Conservation (phyloP, 148 eudicot species). For the Arctostaphylos glauca region DNA sequence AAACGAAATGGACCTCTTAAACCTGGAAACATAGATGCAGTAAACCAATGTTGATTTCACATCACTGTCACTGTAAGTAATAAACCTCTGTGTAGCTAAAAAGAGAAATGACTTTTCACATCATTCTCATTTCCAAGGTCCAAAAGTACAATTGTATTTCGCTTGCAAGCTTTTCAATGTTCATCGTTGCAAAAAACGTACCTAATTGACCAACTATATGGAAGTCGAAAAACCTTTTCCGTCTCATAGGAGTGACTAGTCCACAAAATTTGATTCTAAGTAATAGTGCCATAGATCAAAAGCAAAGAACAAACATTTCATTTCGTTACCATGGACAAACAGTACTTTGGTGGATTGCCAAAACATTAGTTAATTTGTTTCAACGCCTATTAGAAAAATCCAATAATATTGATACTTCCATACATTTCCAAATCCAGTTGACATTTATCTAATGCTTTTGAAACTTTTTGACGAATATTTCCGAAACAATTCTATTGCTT, state of each 20-base stretch:
- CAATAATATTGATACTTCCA: not conserved
- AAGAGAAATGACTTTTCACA: constrained; percentile 9
- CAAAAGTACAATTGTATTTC: not conserved
- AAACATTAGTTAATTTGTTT: not conserved
- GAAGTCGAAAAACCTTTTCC: not conserved
- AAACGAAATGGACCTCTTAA: not conserved
- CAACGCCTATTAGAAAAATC: not conserved
- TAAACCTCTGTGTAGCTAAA: not conserved
- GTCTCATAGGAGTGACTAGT: not conserved
- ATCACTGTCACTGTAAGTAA: not conserved
- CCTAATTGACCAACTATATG: not conserved
- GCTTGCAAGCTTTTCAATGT: constrained; percentile 1
- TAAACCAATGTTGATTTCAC: constrained; percentile 1
- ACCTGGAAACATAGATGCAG: constrained; percentile 3
- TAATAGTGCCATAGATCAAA: not conserved
- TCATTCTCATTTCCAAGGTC: not conserved
- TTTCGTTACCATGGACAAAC: not conserved
- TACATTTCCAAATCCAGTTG: not conserved
- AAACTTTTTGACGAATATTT: not conserved
- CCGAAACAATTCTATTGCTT: not conserved
- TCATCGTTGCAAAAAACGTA: not conserved
- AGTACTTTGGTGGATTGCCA: not conserved
- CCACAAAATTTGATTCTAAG: not conserved
- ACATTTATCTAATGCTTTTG: not conserved
- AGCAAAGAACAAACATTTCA: not conserved